These are phyloP conservation scores for Candida sanyiensis DNA, from an alignment of 805 yeast genomes.

Conservation along the genomic window DNA sequence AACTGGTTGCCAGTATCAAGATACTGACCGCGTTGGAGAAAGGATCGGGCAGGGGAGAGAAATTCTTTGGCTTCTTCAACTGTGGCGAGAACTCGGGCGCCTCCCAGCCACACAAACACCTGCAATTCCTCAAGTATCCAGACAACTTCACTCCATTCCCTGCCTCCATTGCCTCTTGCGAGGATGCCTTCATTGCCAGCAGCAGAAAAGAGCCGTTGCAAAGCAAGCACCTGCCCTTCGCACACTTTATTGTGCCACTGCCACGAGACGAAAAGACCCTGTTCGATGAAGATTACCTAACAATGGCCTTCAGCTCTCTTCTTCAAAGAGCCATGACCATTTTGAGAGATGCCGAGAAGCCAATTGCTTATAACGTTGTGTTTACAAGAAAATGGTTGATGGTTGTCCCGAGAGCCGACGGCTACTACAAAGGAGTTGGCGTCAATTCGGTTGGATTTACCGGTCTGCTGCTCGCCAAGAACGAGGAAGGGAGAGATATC, in stretches of 20 bases:
- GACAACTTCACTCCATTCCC: constrained; percentile 52
- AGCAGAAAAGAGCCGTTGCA: constrained; percentile 53
- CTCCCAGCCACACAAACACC: constrained; percentile 89
- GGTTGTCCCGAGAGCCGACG: constrained; percentile 72
- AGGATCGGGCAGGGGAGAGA: constrained; percentile 31
- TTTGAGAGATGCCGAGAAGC: constrained; percentile 44
- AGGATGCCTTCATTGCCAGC: constrained; percentile 50
- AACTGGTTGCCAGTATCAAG: constrained; percentile 53
- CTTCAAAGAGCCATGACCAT: constrained; percentile 67
- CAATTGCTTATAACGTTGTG: constrained; percentile 70
- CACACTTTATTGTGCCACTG: constrained; percentile 74
- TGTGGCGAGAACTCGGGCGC: constrained; percentile 89
- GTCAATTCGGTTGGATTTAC: constrained; percentile 77
- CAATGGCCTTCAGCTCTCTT: constrained; percentile 64
- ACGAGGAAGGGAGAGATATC: constrained; percentile 45
- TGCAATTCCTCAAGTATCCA: constrained; percentile 79
- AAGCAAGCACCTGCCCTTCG: constrained; percentile 60
- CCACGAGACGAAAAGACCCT: constrained; percentile 35
- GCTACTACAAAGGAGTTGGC: constrained; percentile 44
- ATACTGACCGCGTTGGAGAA: constrained; percentile 46
- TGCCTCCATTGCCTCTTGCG: constrained; percentile 39
- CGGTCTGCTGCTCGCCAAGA: constrained; percentile 75
- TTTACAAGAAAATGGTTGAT: constrained; percentile 81
- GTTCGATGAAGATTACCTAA: constrained; percentile 49
- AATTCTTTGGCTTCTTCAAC: constrained; percentile 81